A percentile compares a stretch with the other conserved stretches of the same genome.
Evolutionary conservation across 108 stramenopile genomes (phyloP).

Genomic region (Cyclotella atomus): DNA sequence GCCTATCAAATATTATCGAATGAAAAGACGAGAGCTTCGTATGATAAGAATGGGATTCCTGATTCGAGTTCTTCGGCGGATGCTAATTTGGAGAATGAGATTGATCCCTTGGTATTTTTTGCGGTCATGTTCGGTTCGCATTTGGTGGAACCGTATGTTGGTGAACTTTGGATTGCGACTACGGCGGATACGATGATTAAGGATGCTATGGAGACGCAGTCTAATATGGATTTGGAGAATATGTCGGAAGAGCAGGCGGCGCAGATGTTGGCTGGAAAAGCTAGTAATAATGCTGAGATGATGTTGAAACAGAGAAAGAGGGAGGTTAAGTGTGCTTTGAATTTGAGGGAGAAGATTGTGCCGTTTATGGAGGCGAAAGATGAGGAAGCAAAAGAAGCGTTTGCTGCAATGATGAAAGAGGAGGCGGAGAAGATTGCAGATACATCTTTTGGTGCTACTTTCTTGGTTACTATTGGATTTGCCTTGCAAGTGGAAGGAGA

Average conservation of each 20-base stretch:
- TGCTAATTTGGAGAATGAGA: constrained; percentile 61
- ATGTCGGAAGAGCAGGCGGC: constrained; percentile 65
- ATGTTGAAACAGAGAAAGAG: constrained; percentile 75
- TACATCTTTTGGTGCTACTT: constrained; percentile 72
- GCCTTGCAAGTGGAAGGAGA: constrained; percentile 75
- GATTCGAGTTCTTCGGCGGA: constrained; percentile 52
- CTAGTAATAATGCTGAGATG: constrained; percentile 34
- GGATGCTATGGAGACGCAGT: constrained; percentile 58
- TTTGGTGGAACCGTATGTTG: constrained; percentile 84
- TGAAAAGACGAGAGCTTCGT: constrained; percentile 80
- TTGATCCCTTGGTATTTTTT: constrained; percentile 89
- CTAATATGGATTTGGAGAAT: constrained; percentile 47
- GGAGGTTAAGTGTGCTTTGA: constrained; percentile 72
- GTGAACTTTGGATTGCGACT: constrained; percentile 87
- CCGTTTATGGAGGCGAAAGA: constrained; percentile 65
- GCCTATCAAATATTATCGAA: constrained; percentile 91
- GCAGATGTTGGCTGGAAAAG: constrained; percentile 31
- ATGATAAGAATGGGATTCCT: constrained; percentile 84
- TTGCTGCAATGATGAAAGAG: constrained; percentile 38
- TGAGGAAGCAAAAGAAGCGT: constrained; percentile 48
- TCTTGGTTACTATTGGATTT: constrained; percentile 81
- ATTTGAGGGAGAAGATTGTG: constrained; percentile 66
- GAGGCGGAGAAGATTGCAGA: constrained; percentile 81
- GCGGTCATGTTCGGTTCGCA: constrained; percentile 89
- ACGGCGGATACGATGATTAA: constrained; percentile 81